These are phyloP conservation scores for Odonthalia washingtoniensis DNA, from an alignment of 31 red algal species.

Conservation along the genomic window DNA sequence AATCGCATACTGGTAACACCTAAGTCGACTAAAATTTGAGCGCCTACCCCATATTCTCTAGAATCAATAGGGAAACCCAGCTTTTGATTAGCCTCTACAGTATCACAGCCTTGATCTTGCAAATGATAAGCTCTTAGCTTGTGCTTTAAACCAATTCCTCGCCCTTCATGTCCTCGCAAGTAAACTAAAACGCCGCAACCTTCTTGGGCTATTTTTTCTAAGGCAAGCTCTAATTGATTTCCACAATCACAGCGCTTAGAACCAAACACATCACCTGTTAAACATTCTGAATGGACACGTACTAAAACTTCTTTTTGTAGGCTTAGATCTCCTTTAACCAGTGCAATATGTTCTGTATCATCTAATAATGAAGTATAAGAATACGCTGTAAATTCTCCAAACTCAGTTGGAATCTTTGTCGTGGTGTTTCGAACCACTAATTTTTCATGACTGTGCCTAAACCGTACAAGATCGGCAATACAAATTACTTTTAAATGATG, in stretches of 20 bases:
- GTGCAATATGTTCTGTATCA: constrained; percentile 91
- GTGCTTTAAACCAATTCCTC: constrained; percentile 96
- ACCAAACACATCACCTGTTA: constrained; percentile 98
- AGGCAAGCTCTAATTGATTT: constrained; percentile 89
- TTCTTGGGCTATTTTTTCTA: constrained; percentile 76
- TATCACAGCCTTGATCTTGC: constrained; percentile 96
- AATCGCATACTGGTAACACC: constrained; percentile 84
- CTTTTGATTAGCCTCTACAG: constrained; percentile 95
- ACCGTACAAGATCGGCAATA: constrained; percentile 96
- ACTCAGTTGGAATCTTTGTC: constrained; percentile 81
- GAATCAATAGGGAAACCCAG: constrained; percentile 95
- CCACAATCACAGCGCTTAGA: constrained; percentile 99
- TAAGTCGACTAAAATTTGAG: constrained; percentile 94
- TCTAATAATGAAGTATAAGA: constrained; percentile 84
- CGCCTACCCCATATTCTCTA: constrained; percentile 97
- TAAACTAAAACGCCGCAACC: constrained; percentile 93
- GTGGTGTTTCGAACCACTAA: constrained; percentile 71
- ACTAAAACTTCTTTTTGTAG: constrained; percentile 91
- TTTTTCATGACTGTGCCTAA: constrained; percentile 85
- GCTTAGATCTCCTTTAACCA: constrained; percentile 74
- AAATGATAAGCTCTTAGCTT: constrained; percentile 97
- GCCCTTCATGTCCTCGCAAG: constrained; percentile 96
- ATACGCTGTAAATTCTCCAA: constrained; percentile 87
- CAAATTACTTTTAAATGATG: constrained; percentile 89
- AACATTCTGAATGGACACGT: constrained; percentile 99